phyloP scores from a whole-genome alignment of 768 basidiomycete species.

The Lepiota brunneoincarnata region DNA sequence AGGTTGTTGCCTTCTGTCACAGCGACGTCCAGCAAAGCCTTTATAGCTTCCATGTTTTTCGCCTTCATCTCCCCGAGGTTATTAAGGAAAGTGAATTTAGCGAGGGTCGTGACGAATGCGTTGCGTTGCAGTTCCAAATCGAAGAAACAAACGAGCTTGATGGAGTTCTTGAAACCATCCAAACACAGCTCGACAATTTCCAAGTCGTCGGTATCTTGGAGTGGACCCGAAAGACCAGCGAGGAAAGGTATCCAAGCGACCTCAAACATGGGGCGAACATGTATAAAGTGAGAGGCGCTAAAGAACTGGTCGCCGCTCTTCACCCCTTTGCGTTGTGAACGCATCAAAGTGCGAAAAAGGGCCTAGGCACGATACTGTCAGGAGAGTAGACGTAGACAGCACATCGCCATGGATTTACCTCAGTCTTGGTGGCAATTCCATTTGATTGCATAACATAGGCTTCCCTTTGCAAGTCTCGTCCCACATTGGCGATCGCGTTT shows the following conservation, averaged over 20 bases:
- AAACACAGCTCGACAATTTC: slow-evolving; percentile 90
- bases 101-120: slow-evolving; percentile 94
- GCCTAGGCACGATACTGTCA: slow-evolving; percentile 48
- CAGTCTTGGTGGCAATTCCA: slow-evolving; percentile 96
- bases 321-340: slow-evolving; percentile 82
- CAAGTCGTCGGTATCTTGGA: slow-evolving; percentile 93
- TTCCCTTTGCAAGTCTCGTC: slow-evolving; percentile 92
- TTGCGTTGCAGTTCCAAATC: slow-evolving; percentile 98
- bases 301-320: slow-evolving; percentile 87
- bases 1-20: slow-evolving; percentile 96
- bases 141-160: slow-evolving; percentile 94
- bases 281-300: slow-evolving; percentile 93
- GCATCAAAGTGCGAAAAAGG: slow-evolving; percentile 89
- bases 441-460: slow-evolving; percentile 94
- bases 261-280: slow-evolving; percentile 98
- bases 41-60: slow-evolving; percentile 99
- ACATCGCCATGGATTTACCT: slow-evolving; percentile 45
- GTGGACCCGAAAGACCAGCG: slow-evolving; percentile 89
- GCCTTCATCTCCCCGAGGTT: slow-evolving; percentile 98
- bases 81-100: slow-evolving; percentile 96
- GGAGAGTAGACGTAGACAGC: slow-evolving; percentile 2
- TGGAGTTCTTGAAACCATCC: slow-evolving; percentile 96
- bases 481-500: slow-evolving; percentile 82
- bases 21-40: slow-evolving; percentile 89
- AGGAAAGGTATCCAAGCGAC: slow-evolving; percentile 99